Conservation (phyloP, 2,329 filamentous ascomycete species). For the Colletotrichum truncatum region DNA sequence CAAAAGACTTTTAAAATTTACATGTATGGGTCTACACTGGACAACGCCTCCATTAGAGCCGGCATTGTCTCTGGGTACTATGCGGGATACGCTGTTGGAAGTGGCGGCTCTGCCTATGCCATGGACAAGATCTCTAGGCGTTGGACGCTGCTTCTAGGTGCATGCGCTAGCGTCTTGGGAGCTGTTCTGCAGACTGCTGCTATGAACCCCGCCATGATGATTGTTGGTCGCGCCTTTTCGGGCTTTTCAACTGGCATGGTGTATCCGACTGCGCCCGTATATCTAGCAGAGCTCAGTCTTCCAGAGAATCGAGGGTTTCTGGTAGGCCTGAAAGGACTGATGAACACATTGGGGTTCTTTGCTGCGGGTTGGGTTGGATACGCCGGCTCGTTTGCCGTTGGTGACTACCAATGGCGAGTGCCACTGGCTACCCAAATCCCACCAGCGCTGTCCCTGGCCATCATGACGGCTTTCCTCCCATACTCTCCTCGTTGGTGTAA, state of each 20-base stretch:
- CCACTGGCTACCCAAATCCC: conserved; percentile 44
- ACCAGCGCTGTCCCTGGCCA: conserved; percentile 30
- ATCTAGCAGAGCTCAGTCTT: conserved; percentile 38
- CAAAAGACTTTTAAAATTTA: conserved; percentile 27
- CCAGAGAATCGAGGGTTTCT: conserved; percentile 37
- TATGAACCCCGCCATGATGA: conserved; percentile 38
- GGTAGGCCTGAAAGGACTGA: conserved; percentile 41
- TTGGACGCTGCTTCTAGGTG: conserved; percentile 12
- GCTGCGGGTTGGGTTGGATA: conserved; percentile 51
- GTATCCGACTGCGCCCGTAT: conserved; percentile 35
- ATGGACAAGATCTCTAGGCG: conserved; percentile 20
- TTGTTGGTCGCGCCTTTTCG: conserved; percentile 36
- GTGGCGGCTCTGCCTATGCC: conserved; percentile 17
- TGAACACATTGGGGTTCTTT: conserved; percentile 47
- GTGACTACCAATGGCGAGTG: conserved; percentile 43
- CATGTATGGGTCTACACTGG: conserved; percentile 23
- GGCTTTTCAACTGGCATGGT: conserved; percentile 37
- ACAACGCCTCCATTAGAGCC: not conserved
- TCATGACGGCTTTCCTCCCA: conserved; percentile 35
- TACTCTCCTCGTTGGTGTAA: conserved; percentile 38
- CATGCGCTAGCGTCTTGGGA: not conserved
- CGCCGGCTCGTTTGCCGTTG: conserved; percentile 40
- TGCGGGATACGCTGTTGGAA: conserved; percentile 21
- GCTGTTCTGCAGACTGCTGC: conserved; percentile 34
- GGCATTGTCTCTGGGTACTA: conserved; percentile 30